phyloP scores from a whole-genome alignment of 768 basidiomycete species.

The Serendipita sp. region DNA sequence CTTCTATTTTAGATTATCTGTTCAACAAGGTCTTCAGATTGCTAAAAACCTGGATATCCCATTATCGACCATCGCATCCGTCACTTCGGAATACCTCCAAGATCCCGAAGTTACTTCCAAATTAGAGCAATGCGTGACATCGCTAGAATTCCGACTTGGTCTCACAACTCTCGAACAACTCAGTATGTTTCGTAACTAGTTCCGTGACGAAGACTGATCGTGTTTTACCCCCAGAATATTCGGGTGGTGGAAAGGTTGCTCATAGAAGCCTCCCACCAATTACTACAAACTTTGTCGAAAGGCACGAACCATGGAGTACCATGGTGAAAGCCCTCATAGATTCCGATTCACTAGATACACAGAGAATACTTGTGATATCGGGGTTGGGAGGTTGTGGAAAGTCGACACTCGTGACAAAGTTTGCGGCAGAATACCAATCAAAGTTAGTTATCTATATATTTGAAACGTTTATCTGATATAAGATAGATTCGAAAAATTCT shows the following conservation, averaged over 20 bases:
- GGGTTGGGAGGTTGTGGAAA: background rate
- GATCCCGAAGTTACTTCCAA: background rate
- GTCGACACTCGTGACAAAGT: background rate
- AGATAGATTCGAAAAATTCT: background rate
- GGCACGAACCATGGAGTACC: background rate
- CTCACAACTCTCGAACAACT: background rate
- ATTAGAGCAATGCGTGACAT: background rate
- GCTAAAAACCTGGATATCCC: background rate
- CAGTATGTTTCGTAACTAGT: background rate
- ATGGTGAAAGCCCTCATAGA: background rate
- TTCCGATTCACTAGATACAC: background rate
- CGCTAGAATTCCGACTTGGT: background rate
- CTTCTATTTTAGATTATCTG: background rate
- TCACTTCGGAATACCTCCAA: background rate
- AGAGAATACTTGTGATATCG: background rate
- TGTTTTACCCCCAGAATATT: background rate
- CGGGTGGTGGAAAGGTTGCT: background rate
- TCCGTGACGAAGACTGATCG: background rate
- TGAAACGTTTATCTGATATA: background rate
- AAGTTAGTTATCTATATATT: background rate
- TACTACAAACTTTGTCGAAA: background rate
- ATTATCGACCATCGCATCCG: background rate
- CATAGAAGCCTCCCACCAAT: background rate
- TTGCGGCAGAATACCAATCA: background rate
- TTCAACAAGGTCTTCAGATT: background rate